These are phyloP conservation scores for Discostella stelligera DNA, from an alignment of 352 stramenopile species.

Conservation along the genomic window DNA sequence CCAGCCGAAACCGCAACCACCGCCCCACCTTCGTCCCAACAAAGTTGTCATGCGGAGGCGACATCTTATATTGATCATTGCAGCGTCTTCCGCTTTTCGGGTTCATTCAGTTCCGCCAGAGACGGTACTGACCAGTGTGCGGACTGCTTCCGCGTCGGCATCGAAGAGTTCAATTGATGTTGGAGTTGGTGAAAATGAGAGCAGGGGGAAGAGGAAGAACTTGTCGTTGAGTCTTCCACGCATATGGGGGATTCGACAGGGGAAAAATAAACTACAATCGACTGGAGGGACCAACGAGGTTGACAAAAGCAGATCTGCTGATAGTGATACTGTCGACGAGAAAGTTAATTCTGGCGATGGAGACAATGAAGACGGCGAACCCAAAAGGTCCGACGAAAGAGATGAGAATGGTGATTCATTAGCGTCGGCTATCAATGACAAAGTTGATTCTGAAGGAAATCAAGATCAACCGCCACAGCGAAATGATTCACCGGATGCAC, in stretches of 20 bases:
- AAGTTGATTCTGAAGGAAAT: neutral
- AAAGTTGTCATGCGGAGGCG: neutral
- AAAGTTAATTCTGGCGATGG: neutral
- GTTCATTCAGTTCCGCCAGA: neutral
- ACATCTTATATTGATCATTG: neutral
- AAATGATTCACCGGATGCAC: neutral
- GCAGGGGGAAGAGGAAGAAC: slow-evolving; percentile 1
- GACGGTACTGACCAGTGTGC: neutral
- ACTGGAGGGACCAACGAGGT: neutral
- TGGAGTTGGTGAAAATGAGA: neutral
- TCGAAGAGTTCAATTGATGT: neutral
- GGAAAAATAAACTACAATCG: slow-evolving; percentile 9
- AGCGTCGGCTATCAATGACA: neutral
- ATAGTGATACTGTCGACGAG: slow-evolving; percentile 3
- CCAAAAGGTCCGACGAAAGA: slow-evolving; percentile 1
- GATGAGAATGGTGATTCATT: neutral
- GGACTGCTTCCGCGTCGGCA: neutral
- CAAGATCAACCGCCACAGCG: neutral
- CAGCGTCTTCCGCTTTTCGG: neutral
- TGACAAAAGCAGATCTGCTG: neutral
- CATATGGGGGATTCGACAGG: slow-evolving; percentile 4
- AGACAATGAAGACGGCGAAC: neutral
- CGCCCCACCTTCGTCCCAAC: neutral
- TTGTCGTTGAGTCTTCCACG: slow-evolving; percentile 10
- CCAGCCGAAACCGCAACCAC: neutral